Conservation (phyloP, 2,329 filamentous ascomycete genomes). For the Aspergillus niger region DNA sequence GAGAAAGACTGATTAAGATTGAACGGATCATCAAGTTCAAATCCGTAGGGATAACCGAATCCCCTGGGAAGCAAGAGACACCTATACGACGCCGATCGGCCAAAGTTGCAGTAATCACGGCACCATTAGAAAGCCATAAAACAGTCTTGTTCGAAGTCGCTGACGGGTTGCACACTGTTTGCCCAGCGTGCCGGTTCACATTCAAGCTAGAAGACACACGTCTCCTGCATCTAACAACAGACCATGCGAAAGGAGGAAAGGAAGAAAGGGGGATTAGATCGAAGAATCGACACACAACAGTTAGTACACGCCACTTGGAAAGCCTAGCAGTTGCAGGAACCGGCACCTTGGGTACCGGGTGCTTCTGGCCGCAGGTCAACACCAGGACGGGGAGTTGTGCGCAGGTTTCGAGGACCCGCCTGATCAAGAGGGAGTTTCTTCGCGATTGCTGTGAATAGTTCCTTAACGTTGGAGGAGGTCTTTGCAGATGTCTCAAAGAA, state of each 20-base stretch:
- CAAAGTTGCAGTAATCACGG: slow-evolving; percentile 13
- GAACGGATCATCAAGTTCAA: neutral
- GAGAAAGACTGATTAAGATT: slow-evolving; percentile 10
- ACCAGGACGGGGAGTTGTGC: slow-evolving; percentile 63
- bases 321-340: slow-evolving; percentile 65
- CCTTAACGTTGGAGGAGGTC: slow-evolving; percentile 91
- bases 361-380: slow-evolving; percentile 68
- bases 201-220: slow-evolving; percentile 16
- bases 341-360: slow-evolving; percentile 60
- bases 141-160: slow-evolving; percentile 17
- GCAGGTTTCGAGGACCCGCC: slow-evolving; percentile 83
- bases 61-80: slow-evolving; percentile 2
- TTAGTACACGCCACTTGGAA: slow-evolving; percentile 7
- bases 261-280: slow-evolving; percentile 13
- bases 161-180: slow-evolving; percentile 5
- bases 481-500: slow-evolving; percentile 99
- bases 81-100: slow-evolving; percentile 11
- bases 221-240: slow-evolving; percentile 24
- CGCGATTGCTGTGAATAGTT: slow-evolving; percentile 95
- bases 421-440: slow-evolving; percentile 97
- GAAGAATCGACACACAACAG: slow-evolving; percentile 6
- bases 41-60: slow-evolving; percentile 7
- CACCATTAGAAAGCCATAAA: slow-evolving; percentile 18
- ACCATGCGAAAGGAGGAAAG: slow-evolving; percentile 6
- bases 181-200: slow-evolving; percentile 9